Percentiles rank a stretch among this genome's conserved stretches.
Conservation (phyloP, 805 yeast genomes). For the Metschnikowia borealis region DNA sequence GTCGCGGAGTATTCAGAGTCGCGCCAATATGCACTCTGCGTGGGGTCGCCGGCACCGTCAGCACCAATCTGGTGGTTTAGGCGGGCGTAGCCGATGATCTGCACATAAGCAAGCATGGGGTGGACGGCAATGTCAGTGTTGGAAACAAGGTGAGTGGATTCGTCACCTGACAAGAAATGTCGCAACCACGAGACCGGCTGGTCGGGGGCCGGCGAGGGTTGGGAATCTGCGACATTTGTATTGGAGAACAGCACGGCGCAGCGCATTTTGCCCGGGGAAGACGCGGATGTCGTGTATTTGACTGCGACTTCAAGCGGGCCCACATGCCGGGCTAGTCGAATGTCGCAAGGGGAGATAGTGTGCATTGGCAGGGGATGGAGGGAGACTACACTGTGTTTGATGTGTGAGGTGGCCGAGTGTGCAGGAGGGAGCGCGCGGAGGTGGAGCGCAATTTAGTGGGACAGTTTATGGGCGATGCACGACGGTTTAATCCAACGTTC, state of each 20-base stretch:
- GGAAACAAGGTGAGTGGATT: neutral
- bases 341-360: neutral
- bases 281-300: neutral
- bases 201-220: neutral
- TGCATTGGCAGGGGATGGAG: neutral
- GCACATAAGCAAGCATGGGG: slow-evolving; percentile 35
- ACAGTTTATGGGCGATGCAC: no score
- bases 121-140: slow-evolving; percentile 8
- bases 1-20: slow-evolving; percentile 31
- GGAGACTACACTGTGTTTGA: neutral
- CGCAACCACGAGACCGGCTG: slow-evolving; percentile 10
- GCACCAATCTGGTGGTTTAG: slow-evolving; percentile 33
- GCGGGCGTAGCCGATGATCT: slow-evolving; percentile 37
- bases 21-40: slow-evolving; percentile 30
- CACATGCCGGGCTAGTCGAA: slow-evolving; percentile 1
- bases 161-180: slow-evolving; percentile 10
- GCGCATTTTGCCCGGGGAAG: neutral
- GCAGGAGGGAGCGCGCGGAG: no score
- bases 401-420: neutral
- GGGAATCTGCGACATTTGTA: neutral
- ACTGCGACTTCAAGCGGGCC: slow-evolving; percentile 1
- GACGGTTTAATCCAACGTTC: no score
- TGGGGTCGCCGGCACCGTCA: slow-evolving; percentile 12
- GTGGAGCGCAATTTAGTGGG: no score
- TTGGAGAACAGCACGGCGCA: neutral